These are phyloP conservation scores for Aureobasidium uvarum DNA, from an alignment of 2,329 filamentous ascomycete genomes.

Conservation along the genomic window DNA sequence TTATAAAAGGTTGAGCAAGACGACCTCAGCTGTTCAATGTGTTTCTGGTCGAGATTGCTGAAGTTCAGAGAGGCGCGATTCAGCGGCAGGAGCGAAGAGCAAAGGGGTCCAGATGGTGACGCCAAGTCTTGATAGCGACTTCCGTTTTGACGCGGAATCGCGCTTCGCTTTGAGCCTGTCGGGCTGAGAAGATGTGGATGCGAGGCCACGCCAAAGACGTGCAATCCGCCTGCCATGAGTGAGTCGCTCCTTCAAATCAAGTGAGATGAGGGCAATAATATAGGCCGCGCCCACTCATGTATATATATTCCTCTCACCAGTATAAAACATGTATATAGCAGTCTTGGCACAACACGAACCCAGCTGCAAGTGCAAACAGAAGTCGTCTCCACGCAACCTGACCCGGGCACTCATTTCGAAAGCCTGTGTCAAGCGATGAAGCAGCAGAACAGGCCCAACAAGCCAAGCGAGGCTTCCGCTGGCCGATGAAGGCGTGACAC, in stretches of 20 bases:
- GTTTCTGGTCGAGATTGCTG: no score
- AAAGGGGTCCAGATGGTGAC: neutral
- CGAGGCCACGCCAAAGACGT: neutral
- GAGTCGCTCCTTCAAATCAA: neutral
- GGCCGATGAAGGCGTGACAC: neutral
- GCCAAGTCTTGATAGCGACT: constrained; percentile 25
- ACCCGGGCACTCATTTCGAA: neutral
- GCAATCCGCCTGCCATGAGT: neutral
- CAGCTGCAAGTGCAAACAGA: neutral
- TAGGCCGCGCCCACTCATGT: neutral
- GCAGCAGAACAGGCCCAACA: neutral
- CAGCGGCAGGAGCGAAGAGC: neutral
- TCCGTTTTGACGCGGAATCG: constrained; percentile 25
- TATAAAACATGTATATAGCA: constrained; percentile 23
- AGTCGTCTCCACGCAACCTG: constrained; percentile 13
- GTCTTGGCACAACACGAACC: constrained; percentile 16
- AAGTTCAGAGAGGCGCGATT: neutral
- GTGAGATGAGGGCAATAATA: neutral
- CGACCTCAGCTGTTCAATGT: neutral
- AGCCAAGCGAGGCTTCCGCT: constrained; percentile 12
- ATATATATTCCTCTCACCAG: neutral
- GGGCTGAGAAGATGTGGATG: constrained; percentile 20
- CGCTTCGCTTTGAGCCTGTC: constrained; percentile 20
- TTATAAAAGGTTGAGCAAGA: neutral
- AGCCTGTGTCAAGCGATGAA: constrained; percentile 3